A percentile compares a stretch with the other conserved stretches of the same genome.
Conservation (phyloP, 2,329 filamentous ascomycete species). For the Phyllosticta citribraziliensis region DNA sequence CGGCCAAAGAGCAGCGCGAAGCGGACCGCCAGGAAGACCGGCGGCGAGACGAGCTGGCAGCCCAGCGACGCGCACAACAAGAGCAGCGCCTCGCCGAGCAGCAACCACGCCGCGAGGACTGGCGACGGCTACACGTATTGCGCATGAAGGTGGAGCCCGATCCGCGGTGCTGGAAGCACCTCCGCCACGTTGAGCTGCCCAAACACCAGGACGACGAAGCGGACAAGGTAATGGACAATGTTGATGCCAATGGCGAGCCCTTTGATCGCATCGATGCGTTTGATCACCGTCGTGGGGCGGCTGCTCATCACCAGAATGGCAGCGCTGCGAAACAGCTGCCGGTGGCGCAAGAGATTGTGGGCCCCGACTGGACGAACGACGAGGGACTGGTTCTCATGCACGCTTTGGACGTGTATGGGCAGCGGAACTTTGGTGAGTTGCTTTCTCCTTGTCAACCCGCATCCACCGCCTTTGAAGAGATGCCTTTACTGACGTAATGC, state of each 20-base stretch:
- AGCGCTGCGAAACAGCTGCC: constrained; percentile 18
- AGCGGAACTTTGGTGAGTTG: constrained; percentile 15
- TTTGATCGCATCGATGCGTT: constrained; percentile 33
- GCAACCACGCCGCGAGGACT: background rate
- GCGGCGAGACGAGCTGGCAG: background rate
- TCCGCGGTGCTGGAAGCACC: background rate
- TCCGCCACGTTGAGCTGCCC: background rate
- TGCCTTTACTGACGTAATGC: background rate
- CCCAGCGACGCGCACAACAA: background rate
- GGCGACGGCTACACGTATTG: background rate
- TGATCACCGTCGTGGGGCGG: background rate
- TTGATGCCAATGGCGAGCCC: constrained; percentile 29
- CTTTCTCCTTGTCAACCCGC: background rate
- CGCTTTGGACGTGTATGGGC: constrained; percentile 17
- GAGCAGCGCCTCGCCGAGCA: background rate
- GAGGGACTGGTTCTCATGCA: constrained; percentile 25
- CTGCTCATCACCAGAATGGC: constrained; percentile 12
- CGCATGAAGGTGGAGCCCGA: constrained; percentile 5
- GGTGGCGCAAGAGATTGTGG: constrained; percentile 11
- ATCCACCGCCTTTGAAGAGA: background rate
- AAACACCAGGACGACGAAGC: background rate
- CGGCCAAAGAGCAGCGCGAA: background rate
- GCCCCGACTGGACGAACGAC: constrained; percentile 21
- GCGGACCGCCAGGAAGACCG: background rate
- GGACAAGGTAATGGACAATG: constrained; percentile 7